Base-by-base conservation (phyloP, 306 rosid genomes). In the Phaseolus lunatus region DNA sequence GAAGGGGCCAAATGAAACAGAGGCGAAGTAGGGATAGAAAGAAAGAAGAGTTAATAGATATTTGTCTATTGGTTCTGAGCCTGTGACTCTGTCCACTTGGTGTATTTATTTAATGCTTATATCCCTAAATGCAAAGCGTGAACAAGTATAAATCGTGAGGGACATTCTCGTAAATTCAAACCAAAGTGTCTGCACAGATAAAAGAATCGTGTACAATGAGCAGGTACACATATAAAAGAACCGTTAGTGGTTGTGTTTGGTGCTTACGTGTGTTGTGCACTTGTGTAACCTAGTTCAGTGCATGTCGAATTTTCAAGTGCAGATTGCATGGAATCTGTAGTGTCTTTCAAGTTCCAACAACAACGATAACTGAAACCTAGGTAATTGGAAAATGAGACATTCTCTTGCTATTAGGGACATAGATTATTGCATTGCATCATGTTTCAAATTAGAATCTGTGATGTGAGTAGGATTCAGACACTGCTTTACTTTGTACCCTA, bases 41-140 rank as follows among this genome's bases (percentile, higher is more conserved):
- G 13, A 35, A 26, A 56, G 31, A 20, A 33, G 26, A 13, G 84
- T 61, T 39, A 77, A 77, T 85, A 87, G 90, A 87, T 89, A 86
- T 91, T 87, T 86, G 78, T 84, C 83, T 85, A 85, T 89, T 85
- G 88, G 90, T 86, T 89, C 83, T 73, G 76, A 66, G 79, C 19
- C 86, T 79, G 85, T 82, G 83, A 81, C 84, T 63, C 83, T 53
- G 50, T 84, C 62, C 70, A 71, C 29, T 22, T 53, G 57, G 58
- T 43, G 9, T 78, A 67, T 56, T 78, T 39, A 56, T 23, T 37
- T 65, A 5, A 5, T 35, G 44, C 44, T 39, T 9, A 7, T 18
- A 5, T 58, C 45, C 19, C 12, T 29, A 15, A 43, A 8, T 5
- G 69, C 19, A 18, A 59, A 20, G 79, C 48, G 62, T 62, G 70